Evolutionary conservation across 306 rosid species (phyloP), one percentile per base, ranked within the genome.

Genomic region (Canavalia ensiformis): DNA sequence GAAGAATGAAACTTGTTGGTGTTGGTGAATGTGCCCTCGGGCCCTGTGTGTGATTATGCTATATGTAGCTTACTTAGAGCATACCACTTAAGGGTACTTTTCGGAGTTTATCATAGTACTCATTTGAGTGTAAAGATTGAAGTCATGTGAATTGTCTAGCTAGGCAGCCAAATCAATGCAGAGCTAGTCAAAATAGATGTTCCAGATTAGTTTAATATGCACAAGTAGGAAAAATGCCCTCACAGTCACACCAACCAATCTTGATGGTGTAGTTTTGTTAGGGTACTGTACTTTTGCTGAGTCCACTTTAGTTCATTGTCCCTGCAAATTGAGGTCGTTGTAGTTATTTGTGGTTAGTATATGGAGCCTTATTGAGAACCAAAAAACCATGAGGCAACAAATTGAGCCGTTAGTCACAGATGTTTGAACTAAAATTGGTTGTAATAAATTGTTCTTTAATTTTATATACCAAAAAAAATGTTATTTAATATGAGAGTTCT

Each of bases 21-120:
- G 73, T 77, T 64, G 81, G 81, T 77, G 52, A 65, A 30, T 37
- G 65, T 51, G 81, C 81, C 81, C 54, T 77, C 44, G 55, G 73
- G 65, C 0, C 31, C 25, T 7, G 74, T 65, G 81, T 37, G 74
- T 77, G 81, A 77, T 77, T 64, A 64, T 77, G 73, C 74, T 77
- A 31, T 52, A 7, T 66, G 57, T 75, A 65, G 54, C 74, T 37
- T 50, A 65, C 64, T 77, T 50, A 51, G 74, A 77, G 74, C 64
- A 51, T 64, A 50, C 81, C 52, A 63, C 1, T 77, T 50, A 66
- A 64, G 72, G 63, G 8, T 49, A 76, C 62, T 76, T 76, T 76
- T 50, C 28, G 13, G 49, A 62, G 72, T 62, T 34, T 10, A 67
- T 76, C 81, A 34, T 47, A 47, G 60, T 62, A 76, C 60, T 76